Conservation (phyloP, 2,329 filamentous ascomycete species). For the Phaeosphaeria sp. region DNA sequence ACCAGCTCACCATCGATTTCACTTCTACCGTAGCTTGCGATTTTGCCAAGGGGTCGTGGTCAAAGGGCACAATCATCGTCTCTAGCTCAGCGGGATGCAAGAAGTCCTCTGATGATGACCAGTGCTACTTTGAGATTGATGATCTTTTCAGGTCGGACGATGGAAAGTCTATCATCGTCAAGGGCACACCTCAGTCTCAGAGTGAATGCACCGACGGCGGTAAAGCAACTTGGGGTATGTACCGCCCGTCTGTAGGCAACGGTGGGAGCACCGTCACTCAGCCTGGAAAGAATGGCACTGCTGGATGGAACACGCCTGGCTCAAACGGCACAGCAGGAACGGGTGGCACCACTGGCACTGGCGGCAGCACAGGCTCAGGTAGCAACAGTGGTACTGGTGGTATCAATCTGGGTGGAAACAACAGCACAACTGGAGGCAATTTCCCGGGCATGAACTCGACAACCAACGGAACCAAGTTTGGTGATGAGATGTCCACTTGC, state of each 20-base stretch:
- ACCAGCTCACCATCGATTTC: neutral
- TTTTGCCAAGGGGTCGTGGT: neutral
- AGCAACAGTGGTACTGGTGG: neutral
- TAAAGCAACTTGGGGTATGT: neutral
- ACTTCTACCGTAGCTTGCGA: neutral
- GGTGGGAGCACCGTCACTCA: neutral
- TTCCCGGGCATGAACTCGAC: neutral
- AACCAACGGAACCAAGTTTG: neutral
- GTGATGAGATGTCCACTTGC: neutral
- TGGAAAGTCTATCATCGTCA: neutral
- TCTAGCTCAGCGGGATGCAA: neutral
- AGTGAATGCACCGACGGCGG: neutral
- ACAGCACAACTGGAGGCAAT: neutral
- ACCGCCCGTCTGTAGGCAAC: neutral
- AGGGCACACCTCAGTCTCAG: neutral
- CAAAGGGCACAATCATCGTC: neutral
- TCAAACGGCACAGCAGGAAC: neutral
- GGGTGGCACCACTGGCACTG: neutral
- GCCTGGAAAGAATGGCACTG: neutral
- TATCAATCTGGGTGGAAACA: neutral
- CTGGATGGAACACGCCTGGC: neutral
- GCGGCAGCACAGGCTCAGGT: too few species aligned
- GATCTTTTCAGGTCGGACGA: neutral
- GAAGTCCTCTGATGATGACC: neutral
- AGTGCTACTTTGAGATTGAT: neutral